phyloP scores from a whole-genome alignment of 1,284 basidiomycete species.

The Leccinum insolens region DNA sequence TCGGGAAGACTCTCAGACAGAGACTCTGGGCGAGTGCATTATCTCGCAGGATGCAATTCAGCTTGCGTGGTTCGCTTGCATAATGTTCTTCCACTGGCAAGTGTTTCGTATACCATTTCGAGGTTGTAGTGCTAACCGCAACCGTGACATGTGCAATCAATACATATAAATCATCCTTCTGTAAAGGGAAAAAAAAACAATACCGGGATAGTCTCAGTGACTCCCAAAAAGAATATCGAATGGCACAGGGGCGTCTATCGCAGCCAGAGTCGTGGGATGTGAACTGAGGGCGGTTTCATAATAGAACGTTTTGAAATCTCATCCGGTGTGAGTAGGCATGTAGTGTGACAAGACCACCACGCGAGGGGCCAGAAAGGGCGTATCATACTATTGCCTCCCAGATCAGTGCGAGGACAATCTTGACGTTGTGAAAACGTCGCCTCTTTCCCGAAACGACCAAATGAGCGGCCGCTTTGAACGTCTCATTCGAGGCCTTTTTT shows the following conservation, averaged over 20 bases:
- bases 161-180: not conserved
- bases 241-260: constrained; percentile 51
- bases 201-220: constrained; percentile 65
- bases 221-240: constrained; percentile 64
- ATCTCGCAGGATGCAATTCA: constrained; percentile 43
- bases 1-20: constrained; percentile 42
- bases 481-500: constrained; percentile 71
- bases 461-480: constrained; percentile 76
- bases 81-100: constrained; percentile 46
- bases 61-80: constrained; percentile 33
- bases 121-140: constrained; percentile 58
- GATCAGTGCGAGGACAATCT: constrained; percentile 65
- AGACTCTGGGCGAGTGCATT: constrained; percentile 44
- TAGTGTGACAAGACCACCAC: constrained; percentile 64
- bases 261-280: constrained; percentile 50
- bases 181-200: constrained; percentile 2
- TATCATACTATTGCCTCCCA: constrained; percentile 54
- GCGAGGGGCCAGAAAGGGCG: constrained; percentile 61
- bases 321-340: constrained; percentile 57
- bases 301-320: constrained; percentile 74
- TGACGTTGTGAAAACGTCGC: constrained; percentile 57
- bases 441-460: constrained; percentile 71
- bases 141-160: constrained; percentile 28
- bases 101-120: constrained; percentile 59
- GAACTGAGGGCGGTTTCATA: constrained; percentile 70